These are phyloP conservation scores for Beauveria scarabaeidicola DNA, from an alignment of 2,329 filamentous ascomycete species.

Conservation along the genomic window DNA sequence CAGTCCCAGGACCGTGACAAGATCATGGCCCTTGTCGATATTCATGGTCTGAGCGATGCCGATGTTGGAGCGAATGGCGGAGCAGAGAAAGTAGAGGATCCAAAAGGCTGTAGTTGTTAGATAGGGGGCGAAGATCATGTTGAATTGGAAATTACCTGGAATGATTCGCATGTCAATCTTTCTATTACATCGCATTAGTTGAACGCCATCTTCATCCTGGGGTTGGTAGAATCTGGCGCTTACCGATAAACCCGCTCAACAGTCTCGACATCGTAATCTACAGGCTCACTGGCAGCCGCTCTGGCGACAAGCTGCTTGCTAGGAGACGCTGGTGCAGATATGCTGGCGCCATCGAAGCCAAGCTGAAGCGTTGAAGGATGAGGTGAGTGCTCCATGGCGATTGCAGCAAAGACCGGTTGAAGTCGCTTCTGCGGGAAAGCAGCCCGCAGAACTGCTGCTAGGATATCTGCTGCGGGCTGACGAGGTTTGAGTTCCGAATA, in stretches of 20 bases:
- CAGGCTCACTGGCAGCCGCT: background rate
- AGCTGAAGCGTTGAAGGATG: background rate
- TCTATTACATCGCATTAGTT: conserved; percentile 17
- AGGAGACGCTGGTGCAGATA: background rate
- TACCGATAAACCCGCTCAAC: conserved; percentile 47
- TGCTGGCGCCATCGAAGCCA: conserved; percentile 1
- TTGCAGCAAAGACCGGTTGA: background rate
- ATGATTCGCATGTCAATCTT: conserved; percentile 54
- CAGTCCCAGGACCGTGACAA: conserved; percentile 62
- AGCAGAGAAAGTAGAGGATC: conserved; percentile 85
- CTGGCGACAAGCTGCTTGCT: background rate
- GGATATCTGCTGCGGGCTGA: background rate
- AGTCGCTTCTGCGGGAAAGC: background rate
- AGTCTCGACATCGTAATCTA: conserved; percentile 41
- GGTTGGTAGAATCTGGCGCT: background rate
- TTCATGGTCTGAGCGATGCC: conserved; percentile 97
- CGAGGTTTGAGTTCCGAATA: background rate
- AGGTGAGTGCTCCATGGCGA: background rate
- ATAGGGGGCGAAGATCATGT: too few species aligned
- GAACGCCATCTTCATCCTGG: background rate
- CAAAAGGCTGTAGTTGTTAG: conserved; percentile 58
- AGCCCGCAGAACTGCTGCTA: background rate
- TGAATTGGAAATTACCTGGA: conserved; percentile 34
- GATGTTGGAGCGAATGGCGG: conserved; percentile 84
- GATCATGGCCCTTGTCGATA: conserved; percentile 57